Evolutionary conservation across 108 stramenopile genomes (phyloP), one percentile per base, ranked within the genome.

Genomic region (Cyclotella atomus): DNA sequence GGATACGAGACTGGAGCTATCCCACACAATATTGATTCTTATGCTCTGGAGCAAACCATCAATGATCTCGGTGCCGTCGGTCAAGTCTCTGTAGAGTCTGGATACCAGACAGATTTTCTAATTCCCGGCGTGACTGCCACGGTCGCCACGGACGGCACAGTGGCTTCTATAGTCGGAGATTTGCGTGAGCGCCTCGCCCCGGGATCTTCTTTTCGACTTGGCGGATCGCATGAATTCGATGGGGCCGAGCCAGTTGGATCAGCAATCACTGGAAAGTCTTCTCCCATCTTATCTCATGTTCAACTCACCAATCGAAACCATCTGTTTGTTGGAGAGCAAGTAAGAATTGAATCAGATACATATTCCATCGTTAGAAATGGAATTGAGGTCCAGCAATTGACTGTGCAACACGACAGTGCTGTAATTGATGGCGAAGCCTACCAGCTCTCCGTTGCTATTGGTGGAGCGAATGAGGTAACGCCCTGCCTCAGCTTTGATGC

Each of bases 401-500:
- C 75, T 45, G 74, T 89, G n/a, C 82, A 71, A 46, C 70, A 74
- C 62, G 62, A 74, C 32, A 71, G 55, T 52, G 56, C 54, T 59
- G 56, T 79, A 17, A 30, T 17, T 14, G 54, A 82, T 43, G 71
- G 71, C 35, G 45, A 69, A 33, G 78, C 79, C 32, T 84, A 72
- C 65, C 70, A 69, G 20, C 66, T 87, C 53, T 41, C 32, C 49
- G 50, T 77, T 25, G 61, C 72, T 19, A 65, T 88, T 47, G 35
- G 75, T 24, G 84, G 71, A n/a, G 44, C 54, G 5, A 60, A 54
- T 10, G 84, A 84, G 30, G 63, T 67, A 20, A 88, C 91, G 19
- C n/a, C 43, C 4, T 93, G 92, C 77, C 53, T 93, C 6, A 41
- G 49, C 16, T 88, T 87, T 62, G 85, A 88, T 72, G 82, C 90